Evolutionary conservation across 2,329 filamentous ascomycete species (phyloP), one percentile per base, ranked within the genome.

Genomic region (Ceratocystis variospora): DNA sequence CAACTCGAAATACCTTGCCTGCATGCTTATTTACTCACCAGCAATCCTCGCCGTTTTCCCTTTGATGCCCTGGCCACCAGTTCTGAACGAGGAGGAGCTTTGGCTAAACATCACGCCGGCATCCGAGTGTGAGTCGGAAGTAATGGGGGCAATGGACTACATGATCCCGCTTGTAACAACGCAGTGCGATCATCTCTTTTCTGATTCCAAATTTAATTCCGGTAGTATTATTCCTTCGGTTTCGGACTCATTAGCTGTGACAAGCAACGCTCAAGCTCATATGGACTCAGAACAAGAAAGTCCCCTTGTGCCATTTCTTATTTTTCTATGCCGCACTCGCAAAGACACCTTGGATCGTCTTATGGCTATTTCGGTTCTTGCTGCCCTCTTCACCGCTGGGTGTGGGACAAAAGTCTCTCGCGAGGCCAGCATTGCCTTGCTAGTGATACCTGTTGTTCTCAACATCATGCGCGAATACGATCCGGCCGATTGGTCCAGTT

Each of bases 1-100:
- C 68, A 84, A 89, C 71, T 96, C 93, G 0, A 87, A 86, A 70
- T 89, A 87, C 74, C 84, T 90, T 65, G 86, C 89, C 8, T 87
- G 87, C 69, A 83, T 89, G 71, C 81, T 89, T 62, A 76, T 87
- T 55, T 86, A 83, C 68, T 87, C 87, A 0, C 87, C 87, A 1
- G 81, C 84, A 0, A 83, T 91, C 50, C 76, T 89, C 66, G 83
- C 86, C 22, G 82, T 89, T 10, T 88, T 90, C 68, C 87, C 87
- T 1, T 79, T 80, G 55, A 75, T 81, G 48, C 81, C 82, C 55
- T 81, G 63, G 25, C 48, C 46, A 33, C 55, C 64, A 19, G 15
- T 62, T 17, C 50, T 57, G 10, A 45, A 46, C 17, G 64, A 63
- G 12, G 48, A 25, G 8, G 63, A 61, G 12, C 50, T 63, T 12